Evolutionary conservation across 345 rosid species (phyloP).

Genomic region (Turritis glabra): DNA sequence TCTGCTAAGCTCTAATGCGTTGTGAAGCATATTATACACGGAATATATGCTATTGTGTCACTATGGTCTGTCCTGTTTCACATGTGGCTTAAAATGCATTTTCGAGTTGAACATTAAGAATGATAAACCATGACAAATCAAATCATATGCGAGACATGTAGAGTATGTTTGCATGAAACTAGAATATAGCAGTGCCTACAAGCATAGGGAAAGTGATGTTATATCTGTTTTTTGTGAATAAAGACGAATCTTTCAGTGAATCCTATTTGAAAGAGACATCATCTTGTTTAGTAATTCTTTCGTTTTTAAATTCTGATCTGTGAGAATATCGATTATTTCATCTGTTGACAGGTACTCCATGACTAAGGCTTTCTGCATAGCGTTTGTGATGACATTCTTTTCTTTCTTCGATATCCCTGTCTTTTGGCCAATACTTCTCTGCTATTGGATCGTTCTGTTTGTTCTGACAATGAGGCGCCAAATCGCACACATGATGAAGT

Average conservation of each 20-base stretch:
- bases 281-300: not conserved
- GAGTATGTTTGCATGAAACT: not conserved
- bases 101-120: not conserved
- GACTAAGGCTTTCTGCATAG: constrained; percentile 73
- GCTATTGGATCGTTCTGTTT: constrained; percentile 80
- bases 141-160: not conserved
- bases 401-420: constrained; percentile 79
- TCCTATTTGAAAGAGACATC: not conserved
- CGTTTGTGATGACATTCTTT: constrained; percentile 82
- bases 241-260: not conserved
- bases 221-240: not conserved
- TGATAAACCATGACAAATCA: not conserved
- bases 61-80: not conserved
- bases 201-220: not conserved
- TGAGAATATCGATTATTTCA: not conserved
- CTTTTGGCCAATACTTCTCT: constrained; percentile 84
- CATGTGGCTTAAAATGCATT: not conserved
- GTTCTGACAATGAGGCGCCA: constrained; percentile 80
- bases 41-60: not conserved
- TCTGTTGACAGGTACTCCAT: constrained; percentile 65
- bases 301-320: not conserved
- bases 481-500: constrained; percentile 83
- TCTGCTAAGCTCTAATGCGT: not conserved
- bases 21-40: not conserved
- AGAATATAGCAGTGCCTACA: not conserved